Evolutionary conservation across 2,329 filamentous ascomycete species (phyloP).

Genomic region (Fusarium chaquense): DNA sequence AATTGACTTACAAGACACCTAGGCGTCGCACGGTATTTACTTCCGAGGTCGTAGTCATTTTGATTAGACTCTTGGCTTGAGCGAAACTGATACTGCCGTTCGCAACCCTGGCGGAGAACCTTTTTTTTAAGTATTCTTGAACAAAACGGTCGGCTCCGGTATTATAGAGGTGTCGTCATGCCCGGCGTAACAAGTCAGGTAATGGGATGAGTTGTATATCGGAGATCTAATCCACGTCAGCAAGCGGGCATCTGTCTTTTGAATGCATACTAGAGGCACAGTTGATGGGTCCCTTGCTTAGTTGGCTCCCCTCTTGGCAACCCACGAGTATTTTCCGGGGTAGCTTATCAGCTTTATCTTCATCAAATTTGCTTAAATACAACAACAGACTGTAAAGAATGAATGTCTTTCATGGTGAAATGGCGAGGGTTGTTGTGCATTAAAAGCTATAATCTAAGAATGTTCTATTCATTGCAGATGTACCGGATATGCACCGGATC

Average conservation of each 20-base stretch:
- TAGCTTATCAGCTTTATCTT: background rate
- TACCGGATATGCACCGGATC: slow-evolving; percentile 11
- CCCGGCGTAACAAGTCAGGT: background rate
- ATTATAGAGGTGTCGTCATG: slow-evolving; percentile 6
- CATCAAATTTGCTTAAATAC: background rate
- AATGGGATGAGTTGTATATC: background rate
- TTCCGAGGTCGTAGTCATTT: slow-evolving; percentile 19
- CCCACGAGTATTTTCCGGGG: background rate
- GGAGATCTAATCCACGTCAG: slow-evolving; percentile 5
- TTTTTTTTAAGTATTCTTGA: background rate
- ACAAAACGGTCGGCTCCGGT: background rate
- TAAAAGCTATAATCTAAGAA: slow-evolving; percentile 41
- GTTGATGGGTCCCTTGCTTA: background rate
- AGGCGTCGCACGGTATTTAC: slow-evolving; percentile 43
- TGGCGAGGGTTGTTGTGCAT: slow-evolving; percentile 27
- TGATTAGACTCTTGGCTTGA: background rate
- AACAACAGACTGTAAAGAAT: background rate
- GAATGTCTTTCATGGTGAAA: background rate
- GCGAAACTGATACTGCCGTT: no score
- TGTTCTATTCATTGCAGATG: slow-evolving; percentile 27
- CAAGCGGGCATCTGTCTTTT: background rate
- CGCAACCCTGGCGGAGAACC: background rate
- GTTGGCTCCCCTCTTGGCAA: background rate
- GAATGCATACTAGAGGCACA: slow-evolving; percentile 5
- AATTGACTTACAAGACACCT: slow-evolving; percentile 44